Evolutionary conservation across 2,329 filamentous ascomycete species (phyloP), one percentile per base, ranked within the genome.

Genomic region (Scedosporium apiospermum): DNA sequence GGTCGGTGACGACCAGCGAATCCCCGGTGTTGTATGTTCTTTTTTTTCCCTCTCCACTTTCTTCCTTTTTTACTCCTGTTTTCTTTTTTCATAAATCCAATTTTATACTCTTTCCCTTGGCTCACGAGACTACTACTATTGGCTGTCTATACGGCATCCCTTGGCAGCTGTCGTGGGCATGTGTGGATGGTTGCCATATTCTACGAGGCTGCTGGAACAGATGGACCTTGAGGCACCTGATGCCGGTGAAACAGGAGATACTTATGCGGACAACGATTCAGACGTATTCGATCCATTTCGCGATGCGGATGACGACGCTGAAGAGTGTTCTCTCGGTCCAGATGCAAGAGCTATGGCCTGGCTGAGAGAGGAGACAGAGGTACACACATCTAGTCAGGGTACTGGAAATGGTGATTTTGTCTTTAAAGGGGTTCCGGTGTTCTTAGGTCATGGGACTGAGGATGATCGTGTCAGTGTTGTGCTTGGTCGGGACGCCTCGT

Each of bases 101-200:
- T 30, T 30, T 7, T 30, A 30, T 7, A 30, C 27, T 30, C 27
- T 30, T 30, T 30, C 7, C 27, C 7, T 30, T 30, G 1, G 27
- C 7, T 30, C 27, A 30, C 27, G 3, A 6, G 27, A 30, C 27
- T 30, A 7, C 7, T 7, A 30, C 5, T 23, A 23, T 23, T 23
- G 3, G 23, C 23, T 23, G 3, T 23, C 23, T 23, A 23, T 3
- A 23, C 23, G n/a, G n/a, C n/a, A n/a, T 16, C 61, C 69, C 2
- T 63, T 81, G 38, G 77, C 71, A 0, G 78, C 68, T 0, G 66
- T 71, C 12, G 68, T 80, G 6, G 77, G 75, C 0, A 76, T 82
- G 74, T 77, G 77, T 62, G 78, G 78, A 0, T 80, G 74, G 67
- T 66, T 82, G 61, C 79, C 80, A 0, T 75, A 78, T 64, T 67